phyloP scores from a whole-genome alignment of 148 eudicot species.

The Nepenthes gracilis region DNA sequence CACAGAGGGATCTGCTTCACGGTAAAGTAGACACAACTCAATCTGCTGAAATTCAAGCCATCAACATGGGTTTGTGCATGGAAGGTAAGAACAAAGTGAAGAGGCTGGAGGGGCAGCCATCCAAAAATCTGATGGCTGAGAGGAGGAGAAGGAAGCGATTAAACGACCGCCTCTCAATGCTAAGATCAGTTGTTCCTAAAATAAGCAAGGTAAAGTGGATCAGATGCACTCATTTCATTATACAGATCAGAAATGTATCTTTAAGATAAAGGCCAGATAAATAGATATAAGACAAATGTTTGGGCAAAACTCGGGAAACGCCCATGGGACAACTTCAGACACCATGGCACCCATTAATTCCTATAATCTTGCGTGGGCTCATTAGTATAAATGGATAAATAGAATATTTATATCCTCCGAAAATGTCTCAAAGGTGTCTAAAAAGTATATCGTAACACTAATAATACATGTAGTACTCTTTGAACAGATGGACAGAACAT shows the following conservation, averaged over 20 bases:
- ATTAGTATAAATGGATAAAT: too few relatives aligned
- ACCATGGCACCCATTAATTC: too few relatives aligned
- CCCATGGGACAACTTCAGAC: too few relatives aligned
- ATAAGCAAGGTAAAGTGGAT: slow-evolving; percentile 6
- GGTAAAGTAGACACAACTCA: not conserved
- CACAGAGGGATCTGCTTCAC: not conserved
- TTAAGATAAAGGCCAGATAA: not conserved
- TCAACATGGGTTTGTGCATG: not conserved
- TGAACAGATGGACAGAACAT: slow-evolving; percentile 65
- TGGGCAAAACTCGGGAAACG: too few relatives aligned
- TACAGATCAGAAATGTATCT: not conserved
- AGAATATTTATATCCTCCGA: too few relatives aligned
- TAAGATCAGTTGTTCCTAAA: slow-evolving; percentile 11
- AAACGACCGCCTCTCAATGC: slow-evolving; percentile 10
- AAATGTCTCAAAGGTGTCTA: too few relatives aligned
- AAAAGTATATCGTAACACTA: too few relatives aligned
- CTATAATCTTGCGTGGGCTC: too few relatives aligned
- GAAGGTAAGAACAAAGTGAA: not conserved
- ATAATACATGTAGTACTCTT: not conserved
- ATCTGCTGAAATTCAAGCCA: not conserved
- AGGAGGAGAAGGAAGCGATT: slow-evolving; percentile 11
- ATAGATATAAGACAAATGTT: not conserved
- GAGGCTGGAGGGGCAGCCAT: not conserved
- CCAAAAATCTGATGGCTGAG: slow-evolving; percentile 9
- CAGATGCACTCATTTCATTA: not conserved